Base-by-base conservation (phyloP, 2,329 filamentous ascomycete genomes). In the Bipolaris oryzae region DNA sequence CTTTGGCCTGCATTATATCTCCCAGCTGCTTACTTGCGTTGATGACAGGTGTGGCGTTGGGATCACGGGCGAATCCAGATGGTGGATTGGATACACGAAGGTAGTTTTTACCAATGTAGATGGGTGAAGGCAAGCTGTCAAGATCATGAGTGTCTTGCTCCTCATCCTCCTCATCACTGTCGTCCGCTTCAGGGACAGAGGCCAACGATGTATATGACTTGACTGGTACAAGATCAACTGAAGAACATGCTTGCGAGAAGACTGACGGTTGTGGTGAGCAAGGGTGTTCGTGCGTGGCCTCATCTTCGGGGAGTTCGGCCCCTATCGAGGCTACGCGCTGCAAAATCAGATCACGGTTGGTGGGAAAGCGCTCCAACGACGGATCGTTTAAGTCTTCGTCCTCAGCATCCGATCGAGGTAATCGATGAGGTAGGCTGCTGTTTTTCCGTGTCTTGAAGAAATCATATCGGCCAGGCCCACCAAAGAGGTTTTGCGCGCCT, bases 211-310 rank as follows among this genome's bases (percentile, higher is more conserved):
- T 56, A 42, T 71, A 64, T 2, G 69, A 70, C 20, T 66, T 68
- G 20, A 69, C 66, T 0, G 66, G 66, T 3, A 31, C 57, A 5
- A 73, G 67, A 18, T 72, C 66, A n/a, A 66, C 65, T 1, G 72
- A 74, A 13, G 72, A 74, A 49, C 68, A 70, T 3, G 72, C 62
- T 51, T 72, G 70, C 2, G 72, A 73, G 3, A 64, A 28, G 5
- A 68, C 63, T 6, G 66, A 67, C 7, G 58, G 41, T 7, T 63
- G 63, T 7, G 73, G 70, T 2, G 72, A 73, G 38, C 63, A 58
- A 7, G 62, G 35, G 11, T 57, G 43, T 5, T 52, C 51, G 15
- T 63, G 60, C 6, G 55, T 53, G 1, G 60, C 58, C 47, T 72
- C 56, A 42, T 75, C 72, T 38, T 71, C 68, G 0, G 71, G 65